These are phyloP conservation scores for Arachis hypogaea DNA, from an alignment of 306 rosid species.

Conservation along the genomic window DNA sequence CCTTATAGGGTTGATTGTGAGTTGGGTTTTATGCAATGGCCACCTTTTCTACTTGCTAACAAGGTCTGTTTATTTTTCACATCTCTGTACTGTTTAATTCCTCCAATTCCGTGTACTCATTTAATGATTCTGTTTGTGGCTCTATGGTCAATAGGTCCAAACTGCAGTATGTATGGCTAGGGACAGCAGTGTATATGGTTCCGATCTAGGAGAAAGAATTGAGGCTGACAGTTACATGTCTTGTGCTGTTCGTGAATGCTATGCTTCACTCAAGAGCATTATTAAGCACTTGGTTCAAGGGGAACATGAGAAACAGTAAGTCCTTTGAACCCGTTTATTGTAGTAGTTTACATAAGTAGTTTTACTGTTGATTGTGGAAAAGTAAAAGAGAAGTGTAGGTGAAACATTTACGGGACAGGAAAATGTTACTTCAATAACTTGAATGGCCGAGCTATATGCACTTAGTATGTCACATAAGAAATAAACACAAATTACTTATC, in stretches of 20 bases:
- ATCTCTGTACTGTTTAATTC: slow-evolving; percentile 5
- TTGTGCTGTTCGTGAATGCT: slow-evolving; percentile 95
- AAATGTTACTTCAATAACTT: too few species aligned
- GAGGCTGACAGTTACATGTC: slow-evolving; percentile 76
- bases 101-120: slow-evolving; percentile 5
- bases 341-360: neutral
- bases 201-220: slow-evolving; percentile 84
- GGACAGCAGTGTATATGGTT: slow-evolving; percentile 97
- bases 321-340: slow-evolving; percentile 21
- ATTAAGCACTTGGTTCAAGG: slow-evolving; percentile 83
- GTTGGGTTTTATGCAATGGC: slow-evolving; percentile 89
- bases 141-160: slow-evolving; percentile 63
- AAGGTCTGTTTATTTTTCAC: slow-evolving; percentile 61
- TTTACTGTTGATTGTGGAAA: too few species aligned
- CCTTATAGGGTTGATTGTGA: slow-evolving; percentile 98
- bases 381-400: too few species aligned
- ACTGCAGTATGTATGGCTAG: slow-evolving; percentile 98
- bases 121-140: slow-evolving; percentile 35
- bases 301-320: slow-evolving; percentile 69
- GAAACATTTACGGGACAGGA: too few species aligned
- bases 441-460: too few species aligned
- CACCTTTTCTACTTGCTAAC: slow-evolving; percentile 99
- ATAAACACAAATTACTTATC: too few species aligned
- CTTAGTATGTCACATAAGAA: too few species aligned
- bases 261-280: slow-evolving; percentile 89